phyloP scores from a whole-genome alignment of 1,284 basidiomycete species.

The Melampsora larici-populina region DNA sequence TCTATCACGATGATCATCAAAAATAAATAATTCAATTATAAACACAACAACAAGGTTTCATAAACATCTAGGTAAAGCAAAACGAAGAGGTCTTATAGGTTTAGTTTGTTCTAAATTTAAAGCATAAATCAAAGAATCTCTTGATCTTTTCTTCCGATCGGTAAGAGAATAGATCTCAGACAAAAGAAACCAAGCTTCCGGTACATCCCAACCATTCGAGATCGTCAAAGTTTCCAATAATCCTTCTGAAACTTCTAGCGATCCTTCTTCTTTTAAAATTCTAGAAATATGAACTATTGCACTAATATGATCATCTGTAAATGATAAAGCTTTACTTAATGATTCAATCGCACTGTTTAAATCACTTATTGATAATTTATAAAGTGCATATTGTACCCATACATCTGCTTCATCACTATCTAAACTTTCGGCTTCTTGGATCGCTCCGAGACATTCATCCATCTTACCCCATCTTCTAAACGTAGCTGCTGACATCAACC shows the following conservation, averaged over 20 bases:
- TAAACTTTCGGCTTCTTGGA: conserved; percentile 88
- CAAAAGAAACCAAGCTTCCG: conserved; percentile 88
- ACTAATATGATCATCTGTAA: conserved; percentile 64
- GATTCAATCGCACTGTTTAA: conserved; percentile 36
- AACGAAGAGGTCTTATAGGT: conserved; percentile 51
- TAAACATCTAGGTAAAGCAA: conserved; percentile 49
- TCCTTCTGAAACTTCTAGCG: conserved; percentile 50
- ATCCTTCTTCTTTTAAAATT: conserved; percentile 62
- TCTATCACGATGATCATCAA: too few species aligned
- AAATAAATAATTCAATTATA: conserved; percentile 6
- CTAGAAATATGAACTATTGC: conserved; percentile 72
- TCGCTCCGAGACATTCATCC: conserved; percentile 81
- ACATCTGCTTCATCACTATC: conserved; percentile 82
- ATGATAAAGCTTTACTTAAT: conserved; percentile 31
- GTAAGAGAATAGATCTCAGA: conserved; percentile 68
- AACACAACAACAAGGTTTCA: conserved; percentile 33
- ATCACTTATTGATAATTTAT: conserved; percentile 44
- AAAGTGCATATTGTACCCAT: conserved; percentile 70
- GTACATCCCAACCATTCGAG: conserved; percentile 71
- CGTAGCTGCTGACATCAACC: conserved; percentile 89
- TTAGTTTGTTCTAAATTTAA: conserved; percentile 67
- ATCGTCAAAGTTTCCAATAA: conserved; percentile 56
- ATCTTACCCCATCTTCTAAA: conserved; percentile 84
- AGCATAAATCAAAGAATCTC: conserved; percentile 71
- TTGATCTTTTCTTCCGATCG: conserved; percentile 61